These are phyloP conservation scores for Coniella lustricola DNA, from an alignment of 2,329 filamentous ascomycete species.

Conservation along the genomic window DNA sequence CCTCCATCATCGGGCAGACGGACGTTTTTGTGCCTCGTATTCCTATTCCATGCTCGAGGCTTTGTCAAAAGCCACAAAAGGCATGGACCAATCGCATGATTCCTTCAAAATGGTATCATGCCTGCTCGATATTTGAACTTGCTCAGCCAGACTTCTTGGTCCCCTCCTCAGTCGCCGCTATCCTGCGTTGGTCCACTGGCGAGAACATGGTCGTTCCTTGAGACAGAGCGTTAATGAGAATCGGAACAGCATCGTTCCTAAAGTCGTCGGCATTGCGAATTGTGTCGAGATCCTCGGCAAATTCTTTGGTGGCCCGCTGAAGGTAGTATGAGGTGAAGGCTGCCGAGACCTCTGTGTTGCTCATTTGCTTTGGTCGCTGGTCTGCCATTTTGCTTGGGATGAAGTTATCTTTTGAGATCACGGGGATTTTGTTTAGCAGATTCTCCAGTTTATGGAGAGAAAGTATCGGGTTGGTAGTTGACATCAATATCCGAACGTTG, in stretches of 20 bases:
- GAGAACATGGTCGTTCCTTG: conserved; percentile 60
- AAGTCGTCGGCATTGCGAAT: conserved; percentile 65
- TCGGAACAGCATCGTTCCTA: conserved; percentile 53
- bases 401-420: too few relatives aligned
- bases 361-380: conserved; percentile 3
- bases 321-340: conserved; percentile 62
- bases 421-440: too few relatives aligned
- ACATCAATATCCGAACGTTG: too few relatives aligned
- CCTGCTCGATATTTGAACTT: too few relatives aligned
- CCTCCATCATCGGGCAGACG: too few relatives aligned
- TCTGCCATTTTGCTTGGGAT: conserved; percentile 1
- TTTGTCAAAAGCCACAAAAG: too few relatives aligned
- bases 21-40: too few relatives aligned
- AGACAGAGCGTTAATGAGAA: conserved; percentile 61
- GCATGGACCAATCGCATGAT: too few relatives aligned
- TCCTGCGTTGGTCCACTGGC: conserved; percentile 34
- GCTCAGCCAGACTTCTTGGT: conserved; percentile 6
- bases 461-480: too few relatives aligned
- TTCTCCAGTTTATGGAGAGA: too few relatives aligned
- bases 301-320: conserved; percentile 60
- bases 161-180: conserved; percentile 18
- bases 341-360: conserved; percentile 20
- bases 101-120: too few relatives aligned
- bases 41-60: too few relatives aligned
- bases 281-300: conserved; percentile 67